Percentiles rank a stretch among this genome's conserved stretches.
Conservation (phyloP, 2,329 filamentous ascomycete species). For the Thelonectria discophora region DNA sequence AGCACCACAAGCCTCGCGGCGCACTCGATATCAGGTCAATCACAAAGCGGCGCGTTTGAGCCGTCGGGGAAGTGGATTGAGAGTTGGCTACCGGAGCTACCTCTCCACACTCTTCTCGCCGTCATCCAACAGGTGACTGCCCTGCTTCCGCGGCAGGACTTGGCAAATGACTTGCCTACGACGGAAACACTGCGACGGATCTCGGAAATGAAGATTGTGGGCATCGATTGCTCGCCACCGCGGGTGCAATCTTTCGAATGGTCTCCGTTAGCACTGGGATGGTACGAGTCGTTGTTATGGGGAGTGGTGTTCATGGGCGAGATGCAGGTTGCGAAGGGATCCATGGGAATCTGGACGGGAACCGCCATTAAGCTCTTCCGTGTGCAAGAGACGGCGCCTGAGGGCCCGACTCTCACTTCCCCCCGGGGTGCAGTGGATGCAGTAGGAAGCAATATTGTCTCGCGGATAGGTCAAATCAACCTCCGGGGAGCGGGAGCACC, state of each 20-base stretch:
- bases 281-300: slow-evolving; percentile 97
- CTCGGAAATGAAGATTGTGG: slow-evolving; percentile 69
- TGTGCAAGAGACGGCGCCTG: slow-evolving; percentile 83
- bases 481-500: slow-evolving; percentile 60
- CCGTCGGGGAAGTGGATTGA: slow-evolving; percentile 90
- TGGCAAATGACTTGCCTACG: slow-evolving; percentile 53
- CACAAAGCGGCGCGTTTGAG: slow-evolving; percentile 71
- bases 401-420: slow-evolving; percentile 82
- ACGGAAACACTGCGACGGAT: slow-evolving; percentile 63
- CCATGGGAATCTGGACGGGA: slow-evolving; percentile 93
- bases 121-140: slow-evolving; percentile 73
- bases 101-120: slow-evolving; percentile 85
- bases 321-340: slow-evolving; percentile 86
- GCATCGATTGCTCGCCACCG: slow-evolving; percentile 77
- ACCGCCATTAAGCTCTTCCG: slow-evolving; percentile 88
- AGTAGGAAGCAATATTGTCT: slow-evolving; percentile 88
- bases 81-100: slow-evolving; percentile 90
- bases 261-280: slow-evolving; percentile 88
- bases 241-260: slow-evolving; percentile 93
- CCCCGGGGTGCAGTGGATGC: slow-evolving; percentile 93
- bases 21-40: slow-evolving; percentile 66
- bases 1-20: slow-evolving; percentile 83
- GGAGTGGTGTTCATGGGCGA: slow-evolving; percentile 90
- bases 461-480: slow-evolving; percentile 83
- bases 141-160: slow-evolving; percentile 62